Conservation (phyloP, 208 protist genomes). For the Trypanosoma avium region DNA sequence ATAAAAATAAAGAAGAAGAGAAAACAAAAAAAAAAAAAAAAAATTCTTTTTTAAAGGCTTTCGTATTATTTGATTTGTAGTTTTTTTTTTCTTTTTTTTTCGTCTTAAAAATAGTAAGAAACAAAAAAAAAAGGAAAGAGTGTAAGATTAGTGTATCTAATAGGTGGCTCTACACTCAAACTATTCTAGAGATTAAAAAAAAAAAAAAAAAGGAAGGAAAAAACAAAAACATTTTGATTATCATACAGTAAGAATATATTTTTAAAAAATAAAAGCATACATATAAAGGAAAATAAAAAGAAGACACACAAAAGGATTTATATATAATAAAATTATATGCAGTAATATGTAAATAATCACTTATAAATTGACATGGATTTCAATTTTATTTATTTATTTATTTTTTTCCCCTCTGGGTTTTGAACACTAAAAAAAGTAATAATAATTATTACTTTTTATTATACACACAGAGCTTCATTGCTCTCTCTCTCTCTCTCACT, state of each 20-base stretch:
- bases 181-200: background rate
- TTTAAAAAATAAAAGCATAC: conserved; percentile 4
- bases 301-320: no score
- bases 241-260: conserved; percentile 13
- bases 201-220: conserved; percentile 4
- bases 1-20: conserved; percentile 11
- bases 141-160: no score
- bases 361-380: no score
- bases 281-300: conserved; percentile 10
- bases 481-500: no score
- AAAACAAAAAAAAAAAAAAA: conserved; percentile 1
- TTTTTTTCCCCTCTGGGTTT: no score
- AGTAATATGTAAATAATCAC: no score
- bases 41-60: background rate
- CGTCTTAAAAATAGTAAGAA: background rate
- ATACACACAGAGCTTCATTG: no score
- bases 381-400: no score
- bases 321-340: no score
- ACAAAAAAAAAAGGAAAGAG: background rate
- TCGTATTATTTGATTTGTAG: background rate
- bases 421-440: no score
- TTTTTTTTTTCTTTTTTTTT: background rate
- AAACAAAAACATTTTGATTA: background rate
- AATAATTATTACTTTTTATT: no score
- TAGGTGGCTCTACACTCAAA: background rate